These are phyloP conservation scores for Cercospora brassicicola DNA, from an alignment of 2,329 filamentous ascomycete genomes.

Conservation along the genomic window DNA sequence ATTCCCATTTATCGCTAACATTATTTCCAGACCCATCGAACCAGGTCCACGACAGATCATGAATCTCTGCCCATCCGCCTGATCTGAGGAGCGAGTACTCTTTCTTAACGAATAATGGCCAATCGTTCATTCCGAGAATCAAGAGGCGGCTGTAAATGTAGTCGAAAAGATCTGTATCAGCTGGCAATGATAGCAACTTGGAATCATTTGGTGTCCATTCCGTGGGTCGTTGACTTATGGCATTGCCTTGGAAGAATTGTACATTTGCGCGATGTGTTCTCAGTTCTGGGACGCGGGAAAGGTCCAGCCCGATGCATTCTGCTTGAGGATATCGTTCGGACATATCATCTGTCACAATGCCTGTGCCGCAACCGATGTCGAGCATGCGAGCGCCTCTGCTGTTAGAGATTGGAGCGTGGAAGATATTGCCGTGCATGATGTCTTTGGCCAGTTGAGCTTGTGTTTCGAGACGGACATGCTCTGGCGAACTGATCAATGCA, in stretches of 20 bases:
- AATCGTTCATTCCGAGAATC: slow-evolving; percentile 27
- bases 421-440: slow-evolving; percentile 27
- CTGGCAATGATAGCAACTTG: neutral
- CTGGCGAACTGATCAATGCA: neutral
- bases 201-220: slow-evolving; percentile 5
- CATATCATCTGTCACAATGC: slow-evolving; percentile 32
- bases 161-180: slow-evolving; percentile 21
- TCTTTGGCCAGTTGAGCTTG: slow-evolving; percentile 23
- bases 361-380: slow-evolving; percentile 32
- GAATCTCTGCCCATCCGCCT: slow-evolving; percentile 29
- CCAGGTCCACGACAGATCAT: slow-evolving; percentile 22
- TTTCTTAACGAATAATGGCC: slow-evolving; percentile 23
- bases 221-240: slow-evolving; percentile 6
- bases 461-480: slow-evolving; percentile 29
- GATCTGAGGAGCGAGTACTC: slow-evolving; percentile 24
- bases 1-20: slow-evolving; percentile 18
- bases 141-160: slow-evolving; percentile 29
- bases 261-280: slow-evolving; percentile 6
- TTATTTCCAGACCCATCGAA: slow-evolving; percentile 8
- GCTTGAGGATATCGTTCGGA: slow-evolving; percentile 27
- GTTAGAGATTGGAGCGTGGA: slow-evolving; percentile 13
- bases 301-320: slow-evolving; percentile 41
- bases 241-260: slow-evolving; percentile 21
- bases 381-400: neutral
- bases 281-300: slow-evolving; percentile 24